Conservation (phyloP, 2,329 filamentous ascomycete genomes). For the Chaetomiaceae sp. region DNA sequence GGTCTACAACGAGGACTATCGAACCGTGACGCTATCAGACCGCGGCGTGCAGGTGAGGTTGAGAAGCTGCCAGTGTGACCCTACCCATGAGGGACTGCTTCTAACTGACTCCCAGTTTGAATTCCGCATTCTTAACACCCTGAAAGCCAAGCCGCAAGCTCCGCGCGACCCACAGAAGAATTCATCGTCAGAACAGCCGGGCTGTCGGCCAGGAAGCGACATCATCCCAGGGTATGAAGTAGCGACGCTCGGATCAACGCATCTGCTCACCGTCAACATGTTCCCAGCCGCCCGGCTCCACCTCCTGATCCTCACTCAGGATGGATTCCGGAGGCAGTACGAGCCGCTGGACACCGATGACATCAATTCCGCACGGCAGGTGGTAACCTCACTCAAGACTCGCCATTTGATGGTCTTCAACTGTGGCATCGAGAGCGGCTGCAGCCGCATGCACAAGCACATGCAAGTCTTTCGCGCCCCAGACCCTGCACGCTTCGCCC, state of each 20-base stretch:
- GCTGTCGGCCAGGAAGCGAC: constrained; percentile 36
- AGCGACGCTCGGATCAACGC: constrained; percentile 36
- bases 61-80: background rate
- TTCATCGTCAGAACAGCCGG: background rate
- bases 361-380: constrained; percentile 31
- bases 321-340: constrained; percentile 44
- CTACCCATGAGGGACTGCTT: background rate
- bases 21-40: constrained; percentile 9
- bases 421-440: constrained; percentile 41
- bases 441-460: constrained; percentile 47
- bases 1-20: constrained; percentile 23
- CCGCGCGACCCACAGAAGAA: background rate
- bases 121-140: constrained; percentile 17
- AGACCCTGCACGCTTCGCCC: constrained; percentile 26
- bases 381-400: constrained; percentile 26
- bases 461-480: constrained; percentile 40
- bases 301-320: constrained; percentile 42
- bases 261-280: constrained; percentile 45
- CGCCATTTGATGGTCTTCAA: constrained; percentile 44
- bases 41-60: constrained; percentile 21
- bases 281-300: constrained; percentile 47
- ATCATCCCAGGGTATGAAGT: constrained; percentile 42
- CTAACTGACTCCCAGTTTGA: constrained; percentile 17
- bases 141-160: constrained; percentile 20
- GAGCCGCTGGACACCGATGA: constrained; percentile 36